These are phyloP conservation scores for Ophiostoma himal-ulmi DNA, from an alignment of 2,329 filamentous ascomycete genomes.

Conservation along the genomic window DNA sequence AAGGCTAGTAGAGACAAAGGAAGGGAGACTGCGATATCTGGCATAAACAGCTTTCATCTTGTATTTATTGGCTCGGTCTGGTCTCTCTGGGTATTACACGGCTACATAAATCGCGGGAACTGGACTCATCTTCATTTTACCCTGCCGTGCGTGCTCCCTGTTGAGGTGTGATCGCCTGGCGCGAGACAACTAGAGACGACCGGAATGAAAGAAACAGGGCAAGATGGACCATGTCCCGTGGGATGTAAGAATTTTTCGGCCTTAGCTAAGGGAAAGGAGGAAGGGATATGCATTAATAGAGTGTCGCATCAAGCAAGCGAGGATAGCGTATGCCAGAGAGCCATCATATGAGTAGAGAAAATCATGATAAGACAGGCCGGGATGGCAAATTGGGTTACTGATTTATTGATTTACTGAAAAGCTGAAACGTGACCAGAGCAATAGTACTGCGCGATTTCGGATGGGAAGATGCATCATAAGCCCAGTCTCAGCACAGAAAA, in stretches of 20 bases:
- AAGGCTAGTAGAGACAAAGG: neutral
- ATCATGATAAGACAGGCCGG: neutral
- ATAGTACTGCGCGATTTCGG: conserved; percentile 1
- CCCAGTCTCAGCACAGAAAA: neutral
- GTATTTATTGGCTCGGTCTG: neutral
- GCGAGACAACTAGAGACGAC: neutral
- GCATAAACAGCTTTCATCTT: neutral
- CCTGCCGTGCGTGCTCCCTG: neutral
- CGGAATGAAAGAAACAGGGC: neutral
- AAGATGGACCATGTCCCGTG: neutral
- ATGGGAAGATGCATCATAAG: neutral
- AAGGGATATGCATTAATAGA: no score
- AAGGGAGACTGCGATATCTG: neutral
- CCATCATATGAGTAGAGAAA: neutral
- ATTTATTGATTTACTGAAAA: no score
- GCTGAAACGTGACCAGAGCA: neutral
- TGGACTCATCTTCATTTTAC: neutral
- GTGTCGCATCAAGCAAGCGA: no score
- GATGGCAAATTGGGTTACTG: neutral
- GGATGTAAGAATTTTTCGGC: neutral
- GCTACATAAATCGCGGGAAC: neutral
- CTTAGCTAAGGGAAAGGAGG: no score
- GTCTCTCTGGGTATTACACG: neutral
- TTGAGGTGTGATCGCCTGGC: conserved; percentile 4
- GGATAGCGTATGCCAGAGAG: no score